Evolutionary conservation across 2,329 filamentous ascomycete genomes (phyloP), one percentile per base, ranked within the genome.

Genomic region (Venturia aucupariae): DNA sequence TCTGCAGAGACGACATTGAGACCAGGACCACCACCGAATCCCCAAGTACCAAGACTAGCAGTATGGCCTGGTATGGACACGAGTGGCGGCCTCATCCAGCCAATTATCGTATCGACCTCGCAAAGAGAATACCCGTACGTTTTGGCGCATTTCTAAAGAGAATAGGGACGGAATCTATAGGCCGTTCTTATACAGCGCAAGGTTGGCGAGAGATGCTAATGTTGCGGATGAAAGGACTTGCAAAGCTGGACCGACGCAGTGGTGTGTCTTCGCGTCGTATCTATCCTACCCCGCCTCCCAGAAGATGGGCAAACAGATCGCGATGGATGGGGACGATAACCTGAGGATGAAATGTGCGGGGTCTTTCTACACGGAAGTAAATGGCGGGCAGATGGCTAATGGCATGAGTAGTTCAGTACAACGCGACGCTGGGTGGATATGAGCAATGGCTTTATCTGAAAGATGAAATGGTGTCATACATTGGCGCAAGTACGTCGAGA

Each of bases 31-130:
- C 63, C 63, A n/a, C 51, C 63, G 10, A 61, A 24, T 30, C 63
- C 63, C 17, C 42, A 55, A 22, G 24, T 38, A 30, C 24, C 63
- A 1, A 35, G 51, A 22, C 11, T 64, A 35, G 63, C 63, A 22
- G 27, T 64, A 7, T 64, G 63, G 63, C 63, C 63, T n/a, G 63
- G 63, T 4, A 60, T 64, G 55, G 55, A 64, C 44, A 61, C 55
- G 32, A 39, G 7, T 30, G 42, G 42, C 22, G 63, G 63, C 6
- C 42, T 64, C 11, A 61, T 64, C 30, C 63, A 64, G 39, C 63
- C 63, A 2, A 64, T 64, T 38, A 60, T 64, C 32, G 63, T 64
- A 15, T 55, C 46, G 32, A 38, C 46, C 44, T 30, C 32, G 22
- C 35, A 27, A 35, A 60, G 35, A 38, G 62, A 57, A 39, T 55